Conservation (phyloP, 768 basidiomycete genomes). For the Hemileccinum rubropunctum region DNA sequence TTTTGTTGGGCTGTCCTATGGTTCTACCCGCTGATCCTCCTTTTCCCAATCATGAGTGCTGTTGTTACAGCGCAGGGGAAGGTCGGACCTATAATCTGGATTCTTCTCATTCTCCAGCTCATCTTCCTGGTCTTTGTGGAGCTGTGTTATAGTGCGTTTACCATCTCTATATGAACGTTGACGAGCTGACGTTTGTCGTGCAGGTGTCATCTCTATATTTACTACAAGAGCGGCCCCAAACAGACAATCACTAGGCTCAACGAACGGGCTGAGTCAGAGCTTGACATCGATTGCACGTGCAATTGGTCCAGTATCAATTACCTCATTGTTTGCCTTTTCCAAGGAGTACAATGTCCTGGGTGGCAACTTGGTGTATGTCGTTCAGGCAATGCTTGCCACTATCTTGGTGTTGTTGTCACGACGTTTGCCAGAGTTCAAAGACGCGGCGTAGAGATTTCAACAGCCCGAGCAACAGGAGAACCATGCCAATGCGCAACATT, state of each 20-base stretch:
- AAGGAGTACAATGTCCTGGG: constrained; percentile 45
- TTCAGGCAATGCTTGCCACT: constrained; percentile 34
- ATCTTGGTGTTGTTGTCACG: constrained; percentile 17
- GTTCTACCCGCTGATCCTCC: constrained; percentile 36
- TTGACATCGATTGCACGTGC: constrained; percentile 43
- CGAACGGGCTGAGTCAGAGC: constrained; percentile 54
- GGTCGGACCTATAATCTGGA: constrained; percentile 36
- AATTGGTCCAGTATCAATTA: constrained; percentile 45
- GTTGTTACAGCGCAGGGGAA: constrained; percentile 32
- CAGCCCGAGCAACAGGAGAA: background rate
- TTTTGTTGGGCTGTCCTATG: constrained; percentile 35
- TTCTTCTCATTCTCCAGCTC: constrained; percentile 30
- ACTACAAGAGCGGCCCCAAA: constrained; percentile 52
- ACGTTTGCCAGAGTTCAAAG: constrained; percentile 17
- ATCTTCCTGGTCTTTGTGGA: constrained; percentile 33
- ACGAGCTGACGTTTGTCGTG: background rate
- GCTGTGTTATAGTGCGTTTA: constrained; percentile 38
- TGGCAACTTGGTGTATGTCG: constrained; percentile 48
- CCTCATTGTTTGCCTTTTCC: constrained; percentile 51
- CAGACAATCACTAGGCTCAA: constrained; percentile 51
- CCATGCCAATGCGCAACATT: too few relatives aligned
- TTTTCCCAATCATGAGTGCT: constrained; percentile 46
- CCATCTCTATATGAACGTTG: background rate
- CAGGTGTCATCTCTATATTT: constrained; percentile 51
- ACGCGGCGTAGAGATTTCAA: background rate